Evolutionary conservation across 2,329 filamentous ascomycete genomes (phyloP).

Genomic region (Trichoderma sp.): DNA sequence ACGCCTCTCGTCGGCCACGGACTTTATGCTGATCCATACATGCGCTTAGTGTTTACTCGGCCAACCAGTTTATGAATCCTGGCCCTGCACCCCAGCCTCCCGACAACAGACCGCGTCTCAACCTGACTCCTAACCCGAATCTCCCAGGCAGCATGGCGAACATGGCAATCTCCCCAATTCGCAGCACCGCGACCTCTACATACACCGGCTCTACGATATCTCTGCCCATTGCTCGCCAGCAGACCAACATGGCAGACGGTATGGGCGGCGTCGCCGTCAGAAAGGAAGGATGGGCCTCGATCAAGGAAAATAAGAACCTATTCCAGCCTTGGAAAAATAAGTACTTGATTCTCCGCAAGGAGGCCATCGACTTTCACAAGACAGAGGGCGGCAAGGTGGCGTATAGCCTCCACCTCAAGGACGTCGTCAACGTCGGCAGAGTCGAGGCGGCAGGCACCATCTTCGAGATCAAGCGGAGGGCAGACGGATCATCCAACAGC

Average conservation of each 20-base stretch:
- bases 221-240: conserved; percentile 66
- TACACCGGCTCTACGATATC: conserved; percentile 73
- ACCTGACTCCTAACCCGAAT: conserved; percentile 74
- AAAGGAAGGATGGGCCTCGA: conserved; percentile 79
- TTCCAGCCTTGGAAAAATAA: conserved; percentile 88
- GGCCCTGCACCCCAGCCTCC: conserved; percentile 92
- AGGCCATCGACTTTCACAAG: conserved; percentile 93
- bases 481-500: conserved; percentile 68
- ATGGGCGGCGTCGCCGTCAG: conserved; percentile 71
- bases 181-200: conserved; percentile 64
- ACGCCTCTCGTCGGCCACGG: background rate
- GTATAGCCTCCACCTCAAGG: conserved; percentile 81
- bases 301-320: conserved; percentile 88
- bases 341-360: conserved; percentile 88
- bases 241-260: conserved; percentile 62
- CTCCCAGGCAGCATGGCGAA: conserved; percentile 77
- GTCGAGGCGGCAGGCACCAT: conserved; percentile 90
- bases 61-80: conserved; percentile 88
- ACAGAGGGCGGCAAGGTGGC: conserved; percentile 83
- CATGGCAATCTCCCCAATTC: conserved; percentile 72
- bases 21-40: conserved; percentile 24
- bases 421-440: conserved; percentile 86
- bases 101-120: conserved; percentile 79
- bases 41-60: conserved; percentile 54
- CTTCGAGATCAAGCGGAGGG: conserved; percentile 84